phyloP scores from a whole-genome alignment of 2,329 filamentous ascomycete genomes.

The Aspergillus novofumigatus region DNA sequence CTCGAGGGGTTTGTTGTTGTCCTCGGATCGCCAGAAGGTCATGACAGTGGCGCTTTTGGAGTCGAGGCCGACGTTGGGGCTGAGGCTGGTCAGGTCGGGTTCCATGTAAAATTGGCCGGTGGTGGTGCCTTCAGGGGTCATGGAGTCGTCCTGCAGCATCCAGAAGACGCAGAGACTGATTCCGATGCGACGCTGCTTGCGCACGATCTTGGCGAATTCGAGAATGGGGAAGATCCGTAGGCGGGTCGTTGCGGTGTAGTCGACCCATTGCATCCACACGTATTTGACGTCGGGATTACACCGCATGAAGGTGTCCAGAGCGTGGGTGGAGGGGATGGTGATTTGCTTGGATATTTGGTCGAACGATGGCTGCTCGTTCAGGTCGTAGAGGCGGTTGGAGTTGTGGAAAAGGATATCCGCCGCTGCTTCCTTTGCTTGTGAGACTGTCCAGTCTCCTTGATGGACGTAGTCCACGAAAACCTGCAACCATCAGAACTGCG shows the following conservation, averaged over 20 bases:
- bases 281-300: constrained; percentile 56
- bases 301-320: constrained; percentile 47
- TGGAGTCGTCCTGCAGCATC: constrained; percentile 63
- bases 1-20: constrained; percentile 46
- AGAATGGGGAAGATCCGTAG: constrained; percentile 64
- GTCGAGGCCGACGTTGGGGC: constrained; percentile 53
- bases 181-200: constrained; percentile 49
- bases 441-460: constrained; percentile 57
- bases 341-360: constrained; percentile 3
- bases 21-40: constrained; percentile 59
- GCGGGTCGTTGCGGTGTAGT: constrained; percentile 68
- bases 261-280: constrained; percentile 71
- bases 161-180: constrained; percentile 63
- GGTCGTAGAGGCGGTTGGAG: constrained; percentile 68
- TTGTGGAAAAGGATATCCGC: constrained; percentile 72
- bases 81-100: constrained; percentile 62
- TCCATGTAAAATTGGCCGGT: constrained; percentile 64
- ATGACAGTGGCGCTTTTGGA: constrained; percentile 61
- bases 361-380: constrained; percentile 42
- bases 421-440: constrained; percentile 61
- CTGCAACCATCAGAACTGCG: constrained; percentile 31
- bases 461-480: constrained; percentile 64
- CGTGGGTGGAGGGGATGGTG: constrained; percentile 10
- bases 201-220: constrained; percentile 49
- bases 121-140: constrained; percentile 50